phyloP scores from a whole-genome alignment of 2,329 filamentous ascomycete species.

The Zymoseptoria tritici region DNA sequence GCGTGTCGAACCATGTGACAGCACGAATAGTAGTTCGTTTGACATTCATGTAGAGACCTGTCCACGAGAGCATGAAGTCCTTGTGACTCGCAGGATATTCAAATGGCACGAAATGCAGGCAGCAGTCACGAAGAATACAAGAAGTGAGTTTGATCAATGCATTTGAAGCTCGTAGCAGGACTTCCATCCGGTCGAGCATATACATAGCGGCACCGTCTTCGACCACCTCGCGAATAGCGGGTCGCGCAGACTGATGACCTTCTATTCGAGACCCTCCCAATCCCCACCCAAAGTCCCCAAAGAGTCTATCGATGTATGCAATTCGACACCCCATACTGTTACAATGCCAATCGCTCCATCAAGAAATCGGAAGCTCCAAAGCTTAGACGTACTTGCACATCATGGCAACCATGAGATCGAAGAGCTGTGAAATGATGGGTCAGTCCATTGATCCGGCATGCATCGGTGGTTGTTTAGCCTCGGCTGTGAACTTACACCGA shows the following conservation, averaged over 20 bases:
- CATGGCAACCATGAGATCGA: slow-evolving; percentile 87
- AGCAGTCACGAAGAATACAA: background rate
- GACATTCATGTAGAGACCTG: too few species aligned
- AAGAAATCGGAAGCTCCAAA: slow-evolving; percentile 7
- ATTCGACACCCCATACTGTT: slow-evolving; percentile 19
- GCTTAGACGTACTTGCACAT: slow-evolving; percentile 61
- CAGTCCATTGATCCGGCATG: background rate
- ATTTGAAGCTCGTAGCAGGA: background rate
- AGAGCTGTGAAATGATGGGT: slow-evolving; percentile 41
- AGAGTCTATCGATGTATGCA: slow-evolving; percentile 11
- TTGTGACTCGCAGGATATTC: too few species aligned
- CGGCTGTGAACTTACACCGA: slow-evolving; percentile 46
- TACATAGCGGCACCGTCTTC: background rate
- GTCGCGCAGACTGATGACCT: background rate
- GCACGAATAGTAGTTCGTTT: too few species aligned
- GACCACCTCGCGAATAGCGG: background rate
- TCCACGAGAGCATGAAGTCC: too few species aligned
- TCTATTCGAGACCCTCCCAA: background rate
- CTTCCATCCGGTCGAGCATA: background rate
- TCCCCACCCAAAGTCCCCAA: too few species aligned
- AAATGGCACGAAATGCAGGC: too few species aligned
- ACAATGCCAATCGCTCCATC: slow-evolving; percentile 11
- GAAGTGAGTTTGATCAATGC: background rate
- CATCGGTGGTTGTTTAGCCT: background rate
- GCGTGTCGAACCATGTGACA: too few species aligned